A percentile compares a stretch with the other conserved stretches of the same genome.
Conservation (phyloP, 495 filamentous ascomycete genomes). For the Hyaloscypha variabilis region DNA sequence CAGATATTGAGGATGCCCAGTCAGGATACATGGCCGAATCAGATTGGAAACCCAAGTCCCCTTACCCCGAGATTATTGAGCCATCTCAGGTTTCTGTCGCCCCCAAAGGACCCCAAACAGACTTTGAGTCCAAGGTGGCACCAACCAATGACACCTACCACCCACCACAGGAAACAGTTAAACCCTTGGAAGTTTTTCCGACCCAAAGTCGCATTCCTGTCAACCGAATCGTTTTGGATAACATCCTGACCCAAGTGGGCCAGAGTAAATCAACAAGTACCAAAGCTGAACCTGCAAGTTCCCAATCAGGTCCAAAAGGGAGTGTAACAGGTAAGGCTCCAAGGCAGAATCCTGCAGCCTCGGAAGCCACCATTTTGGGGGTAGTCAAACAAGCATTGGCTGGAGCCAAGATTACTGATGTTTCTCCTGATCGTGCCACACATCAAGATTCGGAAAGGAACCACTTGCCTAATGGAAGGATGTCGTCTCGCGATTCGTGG, state of each 20-base stretch:
- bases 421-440: background rate
- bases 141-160: background rate
- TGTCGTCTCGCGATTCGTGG: slow-evolving; percentile 14
- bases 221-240: slow-evolving; percentile 17
- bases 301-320: background rate
- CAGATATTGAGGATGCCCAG: background rate
- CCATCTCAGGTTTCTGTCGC: slow-evolving; percentile 11
- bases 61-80: slow-evolving; percentile 19
- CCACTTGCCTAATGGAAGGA: slow-evolving; percentile 21
- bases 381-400: slow-evolving; percentile 22
- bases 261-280: slow-evolving; percentile 8
- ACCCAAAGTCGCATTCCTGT: background rate
- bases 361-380: slow-evolving; percentile 23
- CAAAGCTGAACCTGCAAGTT: slow-evolving; percentile 8
- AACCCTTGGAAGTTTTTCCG: slow-evolving; percentile 25
- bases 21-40: background rate
- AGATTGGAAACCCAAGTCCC: slow-evolving; percentile 15
- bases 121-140: background rate
- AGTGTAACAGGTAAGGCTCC: slow-evolving; percentile 16
- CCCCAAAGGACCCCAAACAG: slow-evolving; percentile 11
- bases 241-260: slow-evolving; percentile 21
- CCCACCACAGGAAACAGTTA: slow-evolving; percentile 17
- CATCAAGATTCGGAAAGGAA: slow-evolving; percentile 12
- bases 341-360: slow-evolving; percentile 22
- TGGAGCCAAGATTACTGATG: slow-evolving; percentile 8